Conservation (phyloP, 2,329 filamentous ascomycete species). For the Orbilia javanica region DNA sequence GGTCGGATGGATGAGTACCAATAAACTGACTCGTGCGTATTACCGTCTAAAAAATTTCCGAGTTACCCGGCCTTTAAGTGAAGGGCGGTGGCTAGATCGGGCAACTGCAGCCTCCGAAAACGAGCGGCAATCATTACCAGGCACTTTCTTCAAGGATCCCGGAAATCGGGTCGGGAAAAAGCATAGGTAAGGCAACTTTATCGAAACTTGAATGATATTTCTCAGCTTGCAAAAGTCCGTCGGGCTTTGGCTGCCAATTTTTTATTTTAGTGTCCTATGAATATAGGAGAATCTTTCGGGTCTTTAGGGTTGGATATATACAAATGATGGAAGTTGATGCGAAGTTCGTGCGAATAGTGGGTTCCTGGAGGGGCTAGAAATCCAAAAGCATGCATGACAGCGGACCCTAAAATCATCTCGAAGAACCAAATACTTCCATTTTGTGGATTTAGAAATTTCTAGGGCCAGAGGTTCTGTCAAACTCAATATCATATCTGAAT, state of each 20-base stretch:
- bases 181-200: neutral
- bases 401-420: too few relatives aligned
- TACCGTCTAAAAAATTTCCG: neutral
- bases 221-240: neutral
- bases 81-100: neutral
- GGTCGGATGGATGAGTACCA: neutral
- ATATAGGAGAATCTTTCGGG: neutral
- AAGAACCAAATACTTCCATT: too few relatives aligned
- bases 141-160: neutral
- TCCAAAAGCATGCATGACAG: neutral
- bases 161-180: constrained; percentile 5
- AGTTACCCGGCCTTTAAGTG: neutral
- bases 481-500: too few relatives aligned
- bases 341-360: neutral
- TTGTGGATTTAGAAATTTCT: too few relatives aligned
- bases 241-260: neutral
- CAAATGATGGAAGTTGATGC: neutral
- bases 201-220: neutral
- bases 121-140: neutral
- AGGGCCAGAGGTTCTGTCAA: too few relatives aligned
- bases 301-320: neutral
- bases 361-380: neutral
- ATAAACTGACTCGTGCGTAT: neutral
- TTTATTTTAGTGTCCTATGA: neutral
- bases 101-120: neutral